Percentiles rank a stretch among this genome's conserved stretches.
Evolutionary conservation across 2,329 filamentous ascomycete species (phyloP).

Genomic region (Fusarium sp.): DNA sequence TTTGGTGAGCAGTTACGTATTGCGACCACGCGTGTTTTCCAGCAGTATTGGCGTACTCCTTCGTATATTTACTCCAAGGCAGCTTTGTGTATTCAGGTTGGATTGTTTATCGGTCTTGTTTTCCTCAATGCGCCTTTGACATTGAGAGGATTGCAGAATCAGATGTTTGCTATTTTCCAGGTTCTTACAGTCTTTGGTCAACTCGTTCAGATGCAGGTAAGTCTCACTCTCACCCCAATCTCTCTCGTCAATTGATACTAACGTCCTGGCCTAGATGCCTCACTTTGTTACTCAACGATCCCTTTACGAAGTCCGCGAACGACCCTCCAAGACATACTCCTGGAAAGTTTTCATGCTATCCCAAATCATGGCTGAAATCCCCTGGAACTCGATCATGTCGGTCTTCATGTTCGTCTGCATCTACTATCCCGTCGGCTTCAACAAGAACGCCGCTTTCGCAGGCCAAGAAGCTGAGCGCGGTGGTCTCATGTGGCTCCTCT

Average conservation of each 20-base stretch:
- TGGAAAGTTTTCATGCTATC: slow-evolving; percentile 89
- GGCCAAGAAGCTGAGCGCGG: slow-evolving; percentile 61
- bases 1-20: slow-evolving; percentile 74
- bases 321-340: slow-evolving; percentile 83
- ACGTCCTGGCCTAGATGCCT: slow-evolving; percentile 57
- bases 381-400: slow-evolving; percentile 82
- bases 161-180: slow-evolving; percentile 89
- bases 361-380: slow-evolving; percentile 84
- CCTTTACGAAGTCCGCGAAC: slow-evolving; percentile 86
- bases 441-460: slow-evolving; percentile 67
- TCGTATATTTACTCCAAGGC: slow-evolving; percentile 89
- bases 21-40: slow-evolving; percentile 79
- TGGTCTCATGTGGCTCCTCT: slow-evolving; percentile 73
- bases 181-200: slow-evolving; percentile 84
- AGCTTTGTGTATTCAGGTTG: slow-evolving; percentile 70
- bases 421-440: slow-evolving; percentile 87
- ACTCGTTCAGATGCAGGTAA: slow-evolving; percentile 65
- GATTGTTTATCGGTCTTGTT: slow-evolving; percentile 84
- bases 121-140: slow-evolving; percentile 78
- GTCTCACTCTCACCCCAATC: neutral
- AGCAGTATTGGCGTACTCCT: slow-evolving; percentile 92
- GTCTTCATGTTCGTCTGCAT: slow-evolving; percentile 80
- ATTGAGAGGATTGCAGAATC: slow-evolving; percentile 85
- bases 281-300: slow-evolving; percentile 84
- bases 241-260: too few species aligned